A percentile compares a stretch with the other conserved stretches of the same genome.
Evolutionary conservation across 306 rosid species (phyloP).

Genomic region (Vicia faba): DNA sequence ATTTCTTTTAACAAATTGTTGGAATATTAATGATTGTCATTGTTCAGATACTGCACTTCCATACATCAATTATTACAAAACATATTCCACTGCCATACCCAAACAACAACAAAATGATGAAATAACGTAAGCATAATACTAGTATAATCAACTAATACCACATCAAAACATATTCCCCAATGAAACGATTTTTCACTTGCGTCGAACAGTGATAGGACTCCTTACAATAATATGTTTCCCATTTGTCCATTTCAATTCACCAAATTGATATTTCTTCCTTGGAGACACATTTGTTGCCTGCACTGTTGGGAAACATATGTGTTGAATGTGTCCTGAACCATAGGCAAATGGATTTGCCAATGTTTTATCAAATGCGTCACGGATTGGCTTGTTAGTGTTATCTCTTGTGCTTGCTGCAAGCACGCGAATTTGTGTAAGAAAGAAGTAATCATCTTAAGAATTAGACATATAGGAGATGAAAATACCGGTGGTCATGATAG

Average conservation of each 20-base stretch:
- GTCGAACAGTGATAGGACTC: constrained; percentile 52
- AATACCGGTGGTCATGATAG: constrained; percentile 71
- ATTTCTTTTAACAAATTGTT: too few relatives aligned
- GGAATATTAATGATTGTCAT: too few relatives aligned
- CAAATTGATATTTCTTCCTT: constrained; percentile 31
- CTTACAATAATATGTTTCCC: constrained; percentile 51
- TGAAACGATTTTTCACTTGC: neutral
- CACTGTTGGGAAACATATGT: too few relatives aligned
- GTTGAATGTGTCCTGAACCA: constrained; percentile 69
- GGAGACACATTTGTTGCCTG: constrained; percentile 32
- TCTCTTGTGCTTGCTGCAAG: constrained; percentile 55
- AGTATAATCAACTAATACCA: neutral
- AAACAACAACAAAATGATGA: neutral
- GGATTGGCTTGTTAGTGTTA: constrained; percentile 38
- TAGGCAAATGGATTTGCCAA: constrained; percentile 56
- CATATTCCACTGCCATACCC: neutral
- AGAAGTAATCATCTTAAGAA: neutral
- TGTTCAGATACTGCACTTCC: too few relatives aligned
- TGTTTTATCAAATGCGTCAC: constrained; percentile 33
- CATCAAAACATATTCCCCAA: too few relatives aligned
- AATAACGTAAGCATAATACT: neutral
- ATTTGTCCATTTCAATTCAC: constrained; percentile 49
- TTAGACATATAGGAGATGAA: neutral
- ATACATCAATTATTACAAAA: neutral
- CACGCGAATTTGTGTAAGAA: neutral